Evolutionary conservation across 345 rosid genomes (phyloP).

Genomic region (Litchi chinensis): DNA sequence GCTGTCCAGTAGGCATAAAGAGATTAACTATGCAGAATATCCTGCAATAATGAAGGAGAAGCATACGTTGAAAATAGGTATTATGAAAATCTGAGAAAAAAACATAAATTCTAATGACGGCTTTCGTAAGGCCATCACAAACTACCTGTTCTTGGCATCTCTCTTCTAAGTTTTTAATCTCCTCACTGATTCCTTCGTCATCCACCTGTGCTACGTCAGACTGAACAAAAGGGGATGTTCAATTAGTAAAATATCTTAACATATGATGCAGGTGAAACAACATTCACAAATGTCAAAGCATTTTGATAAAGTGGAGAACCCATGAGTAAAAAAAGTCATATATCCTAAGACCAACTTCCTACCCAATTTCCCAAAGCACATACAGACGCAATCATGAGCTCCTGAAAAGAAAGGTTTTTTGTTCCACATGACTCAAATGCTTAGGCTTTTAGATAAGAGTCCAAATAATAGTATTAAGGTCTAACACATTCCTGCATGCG

Average conservation of each 20-base stretch:
- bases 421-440: not conserved
- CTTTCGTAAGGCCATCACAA: constrained; percentile 23
- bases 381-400: not conserved
- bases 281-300: constrained; percentile 13
- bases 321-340: not conserved
- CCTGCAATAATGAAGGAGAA: not conserved
- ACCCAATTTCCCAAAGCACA: not conserved
- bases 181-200: constrained; percentile 61
- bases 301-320: constrained; percentile 17
- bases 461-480: not conserved
- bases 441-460: not conserved
- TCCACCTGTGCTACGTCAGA: constrained; percentile 51
- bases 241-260: constrained; percentile 13
- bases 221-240: constrained; percentile 41
- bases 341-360: not conserved
- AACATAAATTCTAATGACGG: constrained; percentile 1
- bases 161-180: constrained; percentile 64
- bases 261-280: constrained; percentile 11
- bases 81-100: not conserved
- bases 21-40: constrained; percentile 13
- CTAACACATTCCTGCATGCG: not conserved
- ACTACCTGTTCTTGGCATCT: constrained; percentile 70
- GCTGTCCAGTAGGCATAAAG: constrained; percentile 3
- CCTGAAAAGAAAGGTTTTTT: not conserved
- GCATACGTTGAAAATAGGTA: constrained; percentile 7